Evolutionary conservation across 352 stramenopile genomes (phyloP).

Genomic region (Globisporangium canariense): DNA sequence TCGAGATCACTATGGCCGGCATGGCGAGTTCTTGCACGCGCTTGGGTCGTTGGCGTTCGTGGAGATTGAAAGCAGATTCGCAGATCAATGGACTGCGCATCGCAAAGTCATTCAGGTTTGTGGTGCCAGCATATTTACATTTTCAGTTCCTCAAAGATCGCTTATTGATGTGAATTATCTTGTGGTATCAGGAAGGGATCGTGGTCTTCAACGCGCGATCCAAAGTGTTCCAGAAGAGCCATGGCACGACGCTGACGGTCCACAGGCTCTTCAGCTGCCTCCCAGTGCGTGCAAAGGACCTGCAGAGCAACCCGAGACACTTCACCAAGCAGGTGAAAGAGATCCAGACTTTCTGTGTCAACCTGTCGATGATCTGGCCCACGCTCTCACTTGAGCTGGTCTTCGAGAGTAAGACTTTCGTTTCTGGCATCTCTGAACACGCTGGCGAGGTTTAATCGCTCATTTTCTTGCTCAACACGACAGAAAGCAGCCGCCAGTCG

Average conservation of each 20-base stretch:
- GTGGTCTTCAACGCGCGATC: conserved; percentile 59
- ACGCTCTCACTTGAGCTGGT: conserved; percentile 51
- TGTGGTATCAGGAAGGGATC: conserved; percentile 33
- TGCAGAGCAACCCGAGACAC: conserved; percentile 35
- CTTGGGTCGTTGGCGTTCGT: conserved; percentile 40
- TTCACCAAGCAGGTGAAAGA: conserved; percentile 30
- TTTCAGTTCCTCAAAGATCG: neutral
- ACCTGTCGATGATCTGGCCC: conserved; percentile 75
- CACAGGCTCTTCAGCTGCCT: conserved; percentile 60
- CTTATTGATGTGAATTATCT: neutral
- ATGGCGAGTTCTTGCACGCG: conserved; percentile 52
- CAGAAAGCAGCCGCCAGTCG: conserved; percentile 14
- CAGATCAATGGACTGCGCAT: conserved; percentile 52
- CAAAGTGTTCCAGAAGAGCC: conserved; percentile 27
- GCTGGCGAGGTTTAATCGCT: no score
- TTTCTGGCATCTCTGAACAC: neutral
- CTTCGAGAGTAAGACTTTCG: conserved; percentile 31
- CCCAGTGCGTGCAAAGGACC: conserved; percentile 44
- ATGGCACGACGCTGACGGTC: conserved; percentile 50
- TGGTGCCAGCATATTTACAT: neutral
- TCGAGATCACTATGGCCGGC: conserved; percentile 32
- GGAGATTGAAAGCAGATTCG: conserved; percentile 62
- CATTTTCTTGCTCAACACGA: no score
- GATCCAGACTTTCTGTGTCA: conserved; percentile 48
- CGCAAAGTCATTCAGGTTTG: conserved; percentile 66